phyloP scores from a whole-genome alignment of 2,329 filamentous ascomycete genomes.

The Laburnicola sp. region DNA sequence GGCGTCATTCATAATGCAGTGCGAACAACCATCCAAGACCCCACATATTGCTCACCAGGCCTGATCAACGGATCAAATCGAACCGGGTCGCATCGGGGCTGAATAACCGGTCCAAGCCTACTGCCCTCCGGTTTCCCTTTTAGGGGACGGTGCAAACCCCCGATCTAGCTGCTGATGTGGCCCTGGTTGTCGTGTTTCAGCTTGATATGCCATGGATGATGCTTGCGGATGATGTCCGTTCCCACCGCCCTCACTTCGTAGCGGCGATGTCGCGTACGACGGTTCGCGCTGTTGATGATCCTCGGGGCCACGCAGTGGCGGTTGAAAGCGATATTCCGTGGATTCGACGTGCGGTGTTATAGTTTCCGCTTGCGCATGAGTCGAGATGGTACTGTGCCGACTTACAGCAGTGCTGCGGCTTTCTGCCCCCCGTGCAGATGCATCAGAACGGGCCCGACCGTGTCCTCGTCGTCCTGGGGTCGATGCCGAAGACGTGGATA shows the following conservation, averaged over 20 bases:
- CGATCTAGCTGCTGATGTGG: slow-evolving; percentile 39
- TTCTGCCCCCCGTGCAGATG: slow-evolving; percentile 51
- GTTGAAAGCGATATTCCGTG: slow-evolving; percentile 26
- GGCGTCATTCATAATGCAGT: slow-evolving; percentile 26
- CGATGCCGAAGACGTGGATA: slow-evolving; percentile 58
- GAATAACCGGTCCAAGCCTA: slow-evolving; percentile 32
- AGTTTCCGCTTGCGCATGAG: slow-evolving; percentile 34
- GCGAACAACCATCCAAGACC: background rate
- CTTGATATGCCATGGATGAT: slow-evolving; percentile 31
- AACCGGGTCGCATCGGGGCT: slow-evolving; percentile 16
- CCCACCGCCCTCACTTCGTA: slow-evolving; percentile 29
- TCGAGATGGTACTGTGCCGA: slow-evolving; percentile 38
- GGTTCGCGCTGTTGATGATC: slow-evolving; percentile 24
- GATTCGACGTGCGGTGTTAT: slow-evolving; percentile 29
- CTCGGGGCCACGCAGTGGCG: slow-evolving; percentile 26
- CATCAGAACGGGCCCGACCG: slow-evolving; percentile 66
- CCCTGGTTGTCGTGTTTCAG: slow-evolving; percentile 40
- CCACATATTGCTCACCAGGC: too few relatives aligned
- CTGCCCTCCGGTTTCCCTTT: slow-evolving; percentile 43
- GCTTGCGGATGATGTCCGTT: slow-evolving; percentile 31
- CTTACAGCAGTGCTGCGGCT: slow-evolving; percentile 36
- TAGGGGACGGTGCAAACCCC: slow-evolving; percentile 40
- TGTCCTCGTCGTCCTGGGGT: slow-evolving; percentile 63
- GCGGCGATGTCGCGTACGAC: slow-evolving; percentile 24
- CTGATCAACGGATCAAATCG: background rate